Evolutionary conservation across 1,139 yeast genomes (phyloP).

Genomic region (Wickerhamomyces sp.): DNA sequence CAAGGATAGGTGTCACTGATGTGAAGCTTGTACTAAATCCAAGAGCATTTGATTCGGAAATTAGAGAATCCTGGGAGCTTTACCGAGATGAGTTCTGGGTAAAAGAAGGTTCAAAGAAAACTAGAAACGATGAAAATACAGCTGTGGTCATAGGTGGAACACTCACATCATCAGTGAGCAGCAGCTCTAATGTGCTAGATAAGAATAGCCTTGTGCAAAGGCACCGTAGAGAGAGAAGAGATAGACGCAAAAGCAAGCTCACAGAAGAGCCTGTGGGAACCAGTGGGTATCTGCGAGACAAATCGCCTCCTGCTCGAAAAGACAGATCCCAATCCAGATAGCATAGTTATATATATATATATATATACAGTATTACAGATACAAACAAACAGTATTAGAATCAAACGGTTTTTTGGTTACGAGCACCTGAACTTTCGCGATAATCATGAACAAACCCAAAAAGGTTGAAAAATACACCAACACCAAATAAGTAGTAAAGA

Average conservation of each 20-base stretch:
- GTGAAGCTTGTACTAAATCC: slow-evolving; percentile 74
- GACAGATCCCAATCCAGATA: not conserved
- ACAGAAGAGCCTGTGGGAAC: slow-evolving; percentile 1
- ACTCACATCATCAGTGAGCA: not conserved
- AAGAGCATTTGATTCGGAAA: slow-evolving; percentile 73
- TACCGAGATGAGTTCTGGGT: slow-evolving; percentile 94
- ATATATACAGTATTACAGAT: not conserved
- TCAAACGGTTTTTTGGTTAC: not conserved
- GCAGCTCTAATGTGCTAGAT: slow-evolving; percentile 14
- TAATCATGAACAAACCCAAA: not conserved
- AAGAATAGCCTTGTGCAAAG: slow-evolving; percentile 28
- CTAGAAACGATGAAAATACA: slow-evolving; percentile 7
- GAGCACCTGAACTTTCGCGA: not conserved
- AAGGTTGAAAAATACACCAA: not conserved
- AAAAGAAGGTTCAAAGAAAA: slow-evolving; percentile 69
- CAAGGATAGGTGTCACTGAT: slow-evolving; percentile 44
- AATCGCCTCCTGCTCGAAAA: not conserved
- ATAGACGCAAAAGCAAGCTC: slow-evolving; percentile 28
- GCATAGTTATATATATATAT: not conserved
- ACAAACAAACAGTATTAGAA: too few species aligned
- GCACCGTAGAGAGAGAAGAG: slow-evolving; percentile 37
- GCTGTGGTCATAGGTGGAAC: not conserved
- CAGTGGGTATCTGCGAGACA: not conserved
- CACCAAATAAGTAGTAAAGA: too few species aligned
- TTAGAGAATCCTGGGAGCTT: slow-evolving; percentile 92